Evolutionary conservation across 495 filamentous ascomycete genomes (phyloP).

Genomic region (Penicillium angulare): DNA sequence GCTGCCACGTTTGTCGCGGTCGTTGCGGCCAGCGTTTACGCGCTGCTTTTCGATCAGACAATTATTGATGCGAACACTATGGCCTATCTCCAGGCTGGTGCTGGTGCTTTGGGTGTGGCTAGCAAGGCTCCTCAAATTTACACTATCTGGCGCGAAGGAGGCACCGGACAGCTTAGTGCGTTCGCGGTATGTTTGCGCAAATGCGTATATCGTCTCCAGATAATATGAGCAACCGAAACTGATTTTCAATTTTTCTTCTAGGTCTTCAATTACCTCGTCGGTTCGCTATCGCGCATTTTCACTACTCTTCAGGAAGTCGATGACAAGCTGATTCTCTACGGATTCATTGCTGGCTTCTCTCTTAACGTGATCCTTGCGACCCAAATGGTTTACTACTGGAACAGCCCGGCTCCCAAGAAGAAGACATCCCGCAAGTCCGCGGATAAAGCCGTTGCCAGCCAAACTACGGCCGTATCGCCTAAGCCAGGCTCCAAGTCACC

Average conservation of each 20-base stretch:
- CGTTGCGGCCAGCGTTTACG: constrained; percentile 62
- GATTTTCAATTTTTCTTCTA: constrained; percentile 29
- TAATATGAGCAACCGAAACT: constrained; percentile 14
- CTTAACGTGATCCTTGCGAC: constrained; percentile 82
- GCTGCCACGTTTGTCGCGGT: constrained; percentile 72
- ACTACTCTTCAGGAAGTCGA: constrained; percentile 95
- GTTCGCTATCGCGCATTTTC: constrained; percentile 90
- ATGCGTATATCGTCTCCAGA: no score
- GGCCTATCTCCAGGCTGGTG: constrained; percentile 77
- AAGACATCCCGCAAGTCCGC: constrained; percentile 41
- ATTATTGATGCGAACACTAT: constrained; percentile 67
- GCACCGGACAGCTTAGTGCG: constrained; percentile 92
- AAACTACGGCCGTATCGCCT: constrained; percentile 38
- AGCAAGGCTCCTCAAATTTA: constrained; percentile 93
- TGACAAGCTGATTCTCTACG: constrained; percentile 90
- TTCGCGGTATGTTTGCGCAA: constrained; percentile 84
- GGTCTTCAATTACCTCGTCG: constrained; percentile 97
- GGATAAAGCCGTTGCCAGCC: constrained; percentile 28
- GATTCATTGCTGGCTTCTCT: constrained; percentile 82
- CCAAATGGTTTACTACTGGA: constrained; percentile 99
- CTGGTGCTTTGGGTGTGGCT: constrained; percentile 75
- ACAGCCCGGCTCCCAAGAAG: constrained; percentile 52
- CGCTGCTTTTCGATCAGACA: constrained; percentile 64
- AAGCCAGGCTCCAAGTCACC: constrained; percentile 37
- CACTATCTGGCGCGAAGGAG: constrained; percentile 76